These are phyloP conservation scores for Carex parvula DNA, from an alignment of 176 grass and related monocot genomes.

Conservation along the genomic window DNA sequence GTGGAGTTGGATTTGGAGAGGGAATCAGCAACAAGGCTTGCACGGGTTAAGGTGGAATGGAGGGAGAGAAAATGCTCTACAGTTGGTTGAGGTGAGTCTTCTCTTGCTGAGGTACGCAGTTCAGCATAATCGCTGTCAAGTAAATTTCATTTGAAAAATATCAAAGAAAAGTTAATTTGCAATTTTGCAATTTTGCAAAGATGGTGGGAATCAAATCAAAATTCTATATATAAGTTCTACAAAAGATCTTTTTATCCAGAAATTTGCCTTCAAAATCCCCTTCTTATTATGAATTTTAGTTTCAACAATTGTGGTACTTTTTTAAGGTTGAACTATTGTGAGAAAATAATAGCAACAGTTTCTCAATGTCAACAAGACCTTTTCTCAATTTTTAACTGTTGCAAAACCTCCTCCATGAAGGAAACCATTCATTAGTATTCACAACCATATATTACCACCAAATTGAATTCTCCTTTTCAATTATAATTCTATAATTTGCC, in stretches of 20 bases:
- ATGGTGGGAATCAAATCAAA: neutral
- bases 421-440: neutral
- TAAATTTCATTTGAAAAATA: constrained; percentile 5
- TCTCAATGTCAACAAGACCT: neutral
- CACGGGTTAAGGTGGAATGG: constrained; percentile 31
- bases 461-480: neutral
- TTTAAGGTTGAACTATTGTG: neutral
- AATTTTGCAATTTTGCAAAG: constrained; percentile 8
- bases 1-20: constrained; percentile 26
- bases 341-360: neutral
- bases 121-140: constrained; percentile 36
- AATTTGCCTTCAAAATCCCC: neutral
- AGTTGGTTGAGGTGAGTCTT: constrained; percentile 45
- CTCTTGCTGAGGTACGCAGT: constrained; percentile 28
- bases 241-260: constrained; percentile 3
- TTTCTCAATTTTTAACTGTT: neutral
- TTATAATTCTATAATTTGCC: neutral
- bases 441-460: constrained; percentile 2
- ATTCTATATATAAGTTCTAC: neutral
- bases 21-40: constrained; percentile 27
- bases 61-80: constrained; percentile 49
- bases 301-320: neutral
- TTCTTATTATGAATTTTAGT: neutral
- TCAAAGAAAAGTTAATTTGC: neutral
- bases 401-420: neutral